Percentiles rank a stretch among this genome's conserved stretches.
Evolutionary conservation across 2,329 filamentous ascomycete genomes (phyloP).

Genomic region (Lachnellula arida): DNA sequence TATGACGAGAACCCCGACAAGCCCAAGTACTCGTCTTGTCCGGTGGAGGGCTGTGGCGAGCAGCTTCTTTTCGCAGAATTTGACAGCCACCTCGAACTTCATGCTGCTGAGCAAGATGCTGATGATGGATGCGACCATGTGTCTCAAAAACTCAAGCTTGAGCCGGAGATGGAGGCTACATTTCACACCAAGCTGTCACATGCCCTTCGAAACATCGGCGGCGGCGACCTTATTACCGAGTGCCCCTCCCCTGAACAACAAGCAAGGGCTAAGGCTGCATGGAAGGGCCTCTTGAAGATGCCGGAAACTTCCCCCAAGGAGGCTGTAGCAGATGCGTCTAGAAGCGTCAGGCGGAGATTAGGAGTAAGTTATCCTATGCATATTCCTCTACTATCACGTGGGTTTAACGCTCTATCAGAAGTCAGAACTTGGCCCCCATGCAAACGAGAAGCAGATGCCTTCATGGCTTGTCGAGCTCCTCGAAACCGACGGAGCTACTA

Average conservation of each 20-base stretch:
- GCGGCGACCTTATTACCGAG: constrained; percentile 8
- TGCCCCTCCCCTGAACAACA: constrained; percentile 16
- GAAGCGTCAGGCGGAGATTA: constrained; percentile 23
- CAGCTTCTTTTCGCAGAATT: constrained; percentile 48
- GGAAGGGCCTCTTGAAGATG: constrained; percentile 32
- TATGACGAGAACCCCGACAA: constrained; percentile 32
- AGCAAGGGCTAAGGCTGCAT: constrained; percentile 23
- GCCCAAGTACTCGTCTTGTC: constrained; percentile 47
- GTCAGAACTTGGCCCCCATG: constrained; percentile 65
- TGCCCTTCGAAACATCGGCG: constrained; percentile 22
- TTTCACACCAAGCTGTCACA: constrained; percentile 26
- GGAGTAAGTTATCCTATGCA: constrained; percentile 29
- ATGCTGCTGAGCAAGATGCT: constrained; percentile 31
- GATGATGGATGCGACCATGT: constrained; percentile 9
- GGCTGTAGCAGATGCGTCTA: neutral
- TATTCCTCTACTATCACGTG: constrained; percentile 8
- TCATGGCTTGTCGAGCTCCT: constrained; percentile 60
- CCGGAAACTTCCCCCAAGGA: constrained; percentile 17
- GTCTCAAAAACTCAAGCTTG: constrained; percentile 15
- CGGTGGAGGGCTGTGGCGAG: constrained; percentile 55
- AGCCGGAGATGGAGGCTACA: constrained; percentile 8
- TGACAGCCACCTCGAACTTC: constrained; percentile 55
- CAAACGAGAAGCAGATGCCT: constrained; percentile 72
- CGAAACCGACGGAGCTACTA: constrained; percentile 51
- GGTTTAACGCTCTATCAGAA: constrained; percentile 32